Conservation (phyloP, 371 early-diverging fungal genomes). For the Rhizopus sp. region DNA sequence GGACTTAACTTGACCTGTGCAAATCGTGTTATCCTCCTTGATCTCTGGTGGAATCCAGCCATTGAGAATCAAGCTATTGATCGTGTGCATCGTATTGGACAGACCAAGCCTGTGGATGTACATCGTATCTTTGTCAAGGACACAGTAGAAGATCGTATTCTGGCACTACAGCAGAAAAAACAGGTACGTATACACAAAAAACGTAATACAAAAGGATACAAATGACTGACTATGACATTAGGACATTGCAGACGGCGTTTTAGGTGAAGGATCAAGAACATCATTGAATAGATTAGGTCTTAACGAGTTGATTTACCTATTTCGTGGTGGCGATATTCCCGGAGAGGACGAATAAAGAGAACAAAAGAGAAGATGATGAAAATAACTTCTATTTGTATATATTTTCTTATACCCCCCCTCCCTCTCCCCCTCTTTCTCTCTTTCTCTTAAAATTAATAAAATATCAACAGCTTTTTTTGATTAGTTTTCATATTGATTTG, state of each 20-base stretch:
- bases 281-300: constrained; percentile 35
- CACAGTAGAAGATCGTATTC: constrained; percentile 47
- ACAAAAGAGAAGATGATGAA: not conserved
- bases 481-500: too few species aligned
- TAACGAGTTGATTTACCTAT: constrained; percentile 43
- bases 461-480: too few species aligned
- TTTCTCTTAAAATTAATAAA: too few species aligned
- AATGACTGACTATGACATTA: not conserved
- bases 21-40: constrained; percentile 44
- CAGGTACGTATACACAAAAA: constrained; percentile 14
- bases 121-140: constrained; percentile 29
- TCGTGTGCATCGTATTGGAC: constrained; percentile 96
- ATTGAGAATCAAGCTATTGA: constrained; percentile 75
- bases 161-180: constrained; percentile 42
- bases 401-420: not conserved
- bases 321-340: constrained; percentile 38
- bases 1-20: constrained; percentile 66
- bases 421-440: too few species aligned
- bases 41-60: constrained; percentile 73
- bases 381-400: not conserved
- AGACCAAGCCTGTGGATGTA: constrained; percentile 61
- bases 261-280: constrained; percentile 40
- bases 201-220: too few species aligned
- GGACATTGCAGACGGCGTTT: constrained; percentile 39
- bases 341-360: not conserved